phyloP scores from a whole-genome alignment of 495 filamentous ascomycete genomes.

The Talaromyces proteolyticus region DNA sequence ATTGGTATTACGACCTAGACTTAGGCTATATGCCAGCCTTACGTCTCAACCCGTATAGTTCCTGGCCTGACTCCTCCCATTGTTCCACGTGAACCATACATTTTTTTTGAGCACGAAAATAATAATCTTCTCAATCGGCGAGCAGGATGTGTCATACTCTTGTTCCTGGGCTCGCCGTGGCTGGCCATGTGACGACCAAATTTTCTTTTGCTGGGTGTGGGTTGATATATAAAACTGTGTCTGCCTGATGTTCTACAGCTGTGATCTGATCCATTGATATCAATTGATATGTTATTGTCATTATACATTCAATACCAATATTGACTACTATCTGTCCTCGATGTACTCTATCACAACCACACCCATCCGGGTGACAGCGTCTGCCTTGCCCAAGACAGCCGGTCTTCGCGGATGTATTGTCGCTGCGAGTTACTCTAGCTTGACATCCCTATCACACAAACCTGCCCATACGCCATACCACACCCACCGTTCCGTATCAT shows the following conservation, averaged over 20 bases:
- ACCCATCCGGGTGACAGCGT: slow-evolving; percentile 25
- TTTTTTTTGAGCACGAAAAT: background rate
- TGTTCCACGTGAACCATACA: no score
- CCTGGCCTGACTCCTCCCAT: no score
- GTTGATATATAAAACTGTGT: slow-evolving; percentile 5
- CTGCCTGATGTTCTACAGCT: slow-evolving; percentile 2
- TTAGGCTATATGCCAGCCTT: slow-evolving; percentile 1
- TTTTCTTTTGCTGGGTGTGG: background rate
- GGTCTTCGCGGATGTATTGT: background rate
- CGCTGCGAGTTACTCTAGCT: background rate
- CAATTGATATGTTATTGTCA: no score
- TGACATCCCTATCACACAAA: no score
- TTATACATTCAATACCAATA: no score
- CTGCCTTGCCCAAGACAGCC: slow-evolving; percentile 5
- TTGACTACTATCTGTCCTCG: background rate
- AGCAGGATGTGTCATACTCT: no score
- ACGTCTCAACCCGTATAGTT: no score
- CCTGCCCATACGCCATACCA: slow-evolving; percentile 8
- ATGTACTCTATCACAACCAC: slow-evolving; percentile 15
- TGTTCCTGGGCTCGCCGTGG: no score
- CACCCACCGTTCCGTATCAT: slow-evolving; percentile 20
- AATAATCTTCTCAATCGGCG: no score
- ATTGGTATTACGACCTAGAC: background rate
- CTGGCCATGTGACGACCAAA: slow-evolving; percentile 3
- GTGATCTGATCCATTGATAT: no score